Evolutionary conservation across 2,329 filamentous ascomycete genomes (phyloP), one percentile per base, ranked within the genome.

Genomic region (Alternaria sp.): DNA sequence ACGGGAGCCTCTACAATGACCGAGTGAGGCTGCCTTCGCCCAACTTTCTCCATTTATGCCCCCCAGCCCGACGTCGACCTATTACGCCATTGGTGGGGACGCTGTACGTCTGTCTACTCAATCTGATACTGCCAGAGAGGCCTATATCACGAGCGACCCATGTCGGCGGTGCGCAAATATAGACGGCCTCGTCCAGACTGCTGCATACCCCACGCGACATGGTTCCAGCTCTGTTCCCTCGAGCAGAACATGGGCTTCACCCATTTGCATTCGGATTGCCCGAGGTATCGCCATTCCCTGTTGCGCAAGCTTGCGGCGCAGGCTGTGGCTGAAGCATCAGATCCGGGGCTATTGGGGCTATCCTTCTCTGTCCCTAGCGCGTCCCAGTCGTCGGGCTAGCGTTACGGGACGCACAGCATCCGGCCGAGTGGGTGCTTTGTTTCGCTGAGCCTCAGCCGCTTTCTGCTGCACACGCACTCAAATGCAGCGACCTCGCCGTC

Each of bases 401-500:
- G 63, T 60, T 34, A 54, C 69, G 68, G 69, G 64, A 61, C 49
- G 60, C 60, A 51, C 46, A 60, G 38, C 39, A 62, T 68, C 69
- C 69, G 69, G 44, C 56, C 22, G 54, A 43, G 46, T 57, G 57
- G 57, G 42, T 57, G 57, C 57, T 51, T 54, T 64, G 62, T 65
- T 43, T 65, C 51, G 62, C 59, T 65, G 59, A 61, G 57, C 60
- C 59, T 62, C 63, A 63, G 58, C 61, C 57, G 57, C 59, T 26
- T 52, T 42, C 34, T 47, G 41, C 62, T 63, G 56, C 63, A 61
- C 53, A 53, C 41, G 46, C 47, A 59, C 60, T 69, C 63, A 56
- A 65, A 67, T 66, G 39, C 60, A 67, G 68, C 64, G 59, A 68
- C 65, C 57, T 70, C 67, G 66, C 68, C 70, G 68, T 70, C 59